Percentiles rank a stretch among this genome's conserved stretches.
These are phyloP conservation scores for Turritis glabra DNA, from an alignment of 345 rosid species.

Conservation along the genomic window DNA sequence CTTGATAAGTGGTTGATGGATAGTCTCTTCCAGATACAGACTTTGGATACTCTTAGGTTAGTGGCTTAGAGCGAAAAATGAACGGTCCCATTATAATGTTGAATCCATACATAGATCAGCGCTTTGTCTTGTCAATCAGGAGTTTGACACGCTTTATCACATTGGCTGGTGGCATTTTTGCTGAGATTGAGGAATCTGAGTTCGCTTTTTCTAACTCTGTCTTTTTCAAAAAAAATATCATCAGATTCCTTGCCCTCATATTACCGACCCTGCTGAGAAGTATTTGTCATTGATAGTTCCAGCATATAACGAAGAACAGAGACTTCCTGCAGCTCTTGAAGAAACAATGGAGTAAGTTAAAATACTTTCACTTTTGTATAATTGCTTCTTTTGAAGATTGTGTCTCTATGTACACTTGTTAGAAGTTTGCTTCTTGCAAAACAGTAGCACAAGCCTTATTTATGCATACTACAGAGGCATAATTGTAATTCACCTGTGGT, in stretches of 20 bases:
- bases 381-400: not conserved
- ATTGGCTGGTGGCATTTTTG: not conserved
- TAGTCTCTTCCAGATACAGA: not conserved
- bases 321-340: constrained; percentile 88
- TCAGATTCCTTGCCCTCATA: constrained; percentile 71
- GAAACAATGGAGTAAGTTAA: constrained; percentile 82
- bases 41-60: not conserved
- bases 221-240: constrained; percentile 8
- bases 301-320: constrained; percentile 85
- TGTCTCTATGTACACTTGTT: constrained; percentile 1
- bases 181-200: not conserved
- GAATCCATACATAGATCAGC: not conserved
- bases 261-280: constrained; percentile 75
- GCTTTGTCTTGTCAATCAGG: not conserved
- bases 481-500: constrained; percentile 22
- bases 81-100: not conserved
- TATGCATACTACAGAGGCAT: not conserved
- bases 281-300: constrained; percentile 86
- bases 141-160: not conserved
- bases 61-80: not conserved
- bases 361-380: not conserved
- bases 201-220: not conserved
- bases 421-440: constrained; percentile 10
- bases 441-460: not conserved
- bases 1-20: not conserved